These are phyloP conservation scores for Clavaria fumosa DNA, from an alignment of 768 basidiomycete genomes.

Conservation along the genomic window DNA sequence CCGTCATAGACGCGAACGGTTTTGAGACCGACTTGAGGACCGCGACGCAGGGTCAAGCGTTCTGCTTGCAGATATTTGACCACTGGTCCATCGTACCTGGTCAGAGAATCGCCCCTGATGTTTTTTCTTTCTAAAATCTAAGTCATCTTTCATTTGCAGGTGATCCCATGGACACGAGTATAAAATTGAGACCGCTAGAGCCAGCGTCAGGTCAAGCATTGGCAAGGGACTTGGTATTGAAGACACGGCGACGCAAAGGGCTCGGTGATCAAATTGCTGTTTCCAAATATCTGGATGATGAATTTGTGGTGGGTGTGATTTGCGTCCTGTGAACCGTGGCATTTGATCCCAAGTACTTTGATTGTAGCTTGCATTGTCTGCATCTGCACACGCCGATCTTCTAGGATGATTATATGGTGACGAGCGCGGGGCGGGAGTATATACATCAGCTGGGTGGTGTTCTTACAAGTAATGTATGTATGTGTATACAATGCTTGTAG, in stretches of 20 bases:
- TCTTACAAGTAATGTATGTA: too few relatives aligned
- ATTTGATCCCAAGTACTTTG: conserved; percentile 5
- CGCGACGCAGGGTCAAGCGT: conserved; percentile 98
- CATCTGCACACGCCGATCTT: conserved; percentile 90
- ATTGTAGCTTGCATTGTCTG: conserved; percentile 73
- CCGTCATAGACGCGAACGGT: conserved; percentile 96
- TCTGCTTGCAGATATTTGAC: conserved; percentile 93
- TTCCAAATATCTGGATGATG: conserved; percentile 93
- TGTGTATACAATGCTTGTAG: too few relatives aligned
- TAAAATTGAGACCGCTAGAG: conserved; percentile 90
- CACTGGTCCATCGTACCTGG: conserved; percentile 99
- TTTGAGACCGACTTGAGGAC: conserved; percentile 97
- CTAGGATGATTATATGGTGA: too few relatives aligned
- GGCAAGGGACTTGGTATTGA: conserved; percentile 87
- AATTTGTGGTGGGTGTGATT: conserved; percentile 66
- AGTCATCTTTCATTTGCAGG: conserved; percentile 29
- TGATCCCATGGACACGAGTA: conserved; percentile 95
- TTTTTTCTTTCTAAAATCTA: conserved; percentile 10
- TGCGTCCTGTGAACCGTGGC: conserved; percentile 6
- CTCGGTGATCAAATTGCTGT: conserved; percentile 95
- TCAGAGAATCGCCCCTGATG: conserved; percentile 23
- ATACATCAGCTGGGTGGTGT: too few relatives aligned
- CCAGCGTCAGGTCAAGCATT: conserved; percentile 94
- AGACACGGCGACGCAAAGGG: conserved; percentile 92
- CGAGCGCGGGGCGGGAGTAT: too few relatives aligned